Evolutionary conservation across 768 basidiomycete species (phyloP).

Genomic region (Lanmaoa pseudosensibilis): DNA sequence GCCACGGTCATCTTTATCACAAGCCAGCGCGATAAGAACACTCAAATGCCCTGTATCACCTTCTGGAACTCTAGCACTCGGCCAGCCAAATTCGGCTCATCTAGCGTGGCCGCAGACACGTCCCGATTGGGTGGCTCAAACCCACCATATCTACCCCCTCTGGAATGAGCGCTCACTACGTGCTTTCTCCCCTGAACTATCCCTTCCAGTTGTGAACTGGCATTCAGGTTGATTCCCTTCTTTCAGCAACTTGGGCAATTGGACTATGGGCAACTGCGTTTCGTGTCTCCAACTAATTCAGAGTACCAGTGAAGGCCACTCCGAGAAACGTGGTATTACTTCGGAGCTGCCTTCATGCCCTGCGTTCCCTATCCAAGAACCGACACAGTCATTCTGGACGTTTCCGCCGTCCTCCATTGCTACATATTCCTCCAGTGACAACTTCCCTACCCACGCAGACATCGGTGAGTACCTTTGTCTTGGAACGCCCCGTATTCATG

Average conservation of each 20-base stretch:
- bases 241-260: conserved; percentile 3
- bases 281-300: conserved; percentile 13
- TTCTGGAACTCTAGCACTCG: neutral
- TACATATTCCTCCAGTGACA: conserved; percentile 18
- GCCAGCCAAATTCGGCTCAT: neutral
- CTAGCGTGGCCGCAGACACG: neutral
- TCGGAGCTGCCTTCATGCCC: conserved; percentile 7
- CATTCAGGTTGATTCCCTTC: neutral
- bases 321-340: conserved; percentile 1
- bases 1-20: conserved; percentile 16
- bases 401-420: conserved; percentile 51
- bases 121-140: conserved; percentile 13
- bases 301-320: neutral
- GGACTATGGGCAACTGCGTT: conserved; percentile 28
- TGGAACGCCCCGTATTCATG: neutral
- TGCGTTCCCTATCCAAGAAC: conserved; percentile 54
- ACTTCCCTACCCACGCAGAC: conserved; percentile 54
- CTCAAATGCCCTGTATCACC: neutral
- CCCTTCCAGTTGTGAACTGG: neutral
- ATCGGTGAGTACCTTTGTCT: conserved; percentile 36
- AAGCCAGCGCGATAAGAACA: conserved; percentile 1
- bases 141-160: conserved; percentile 15
- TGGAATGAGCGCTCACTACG: conserved; percentile 9
- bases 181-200: neutral
- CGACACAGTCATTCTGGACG: conserved; percentile 66